Conservation (phyloP, 192 early-diverging fungal genomes). For the Backusella tuberculispora region DNA sequence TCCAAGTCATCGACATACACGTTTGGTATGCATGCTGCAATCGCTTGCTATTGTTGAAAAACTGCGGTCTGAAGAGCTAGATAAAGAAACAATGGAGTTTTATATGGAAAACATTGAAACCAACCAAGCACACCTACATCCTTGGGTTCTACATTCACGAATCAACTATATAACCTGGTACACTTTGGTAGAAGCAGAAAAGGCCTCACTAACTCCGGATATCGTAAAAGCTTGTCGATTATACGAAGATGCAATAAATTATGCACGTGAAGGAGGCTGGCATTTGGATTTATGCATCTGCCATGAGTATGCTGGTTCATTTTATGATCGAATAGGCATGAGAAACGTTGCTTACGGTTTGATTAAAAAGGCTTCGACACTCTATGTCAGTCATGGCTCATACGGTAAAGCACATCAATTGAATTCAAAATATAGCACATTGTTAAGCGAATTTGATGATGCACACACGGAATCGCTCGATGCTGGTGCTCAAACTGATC, state of each 20-base stretch:
- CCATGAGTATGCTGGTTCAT: slow-evolving; percentile 40
- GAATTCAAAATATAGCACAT: slow-evolving; percentile 14
- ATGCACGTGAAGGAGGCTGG: slow-evolving; percentile 33
- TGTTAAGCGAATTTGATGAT: slow-evolving; percentile 31
- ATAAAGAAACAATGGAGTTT: neutral
- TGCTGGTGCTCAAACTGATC: slow-evolving; percentile 36
- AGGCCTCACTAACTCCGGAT: slow-evolving; percentile 16
- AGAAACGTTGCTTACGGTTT: slow-evolving; percentile 33
- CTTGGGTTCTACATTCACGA: slow-evolving; percentile 25
- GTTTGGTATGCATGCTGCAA: slow-evolving; percentile 30
- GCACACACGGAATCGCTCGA: slow-evolving; percentile 10
- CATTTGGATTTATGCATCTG: slow-evolving; percentile 33
- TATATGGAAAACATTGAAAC: slow-evolving; percentile 8
- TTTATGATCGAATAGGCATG: slow-evolving; percentile 28
- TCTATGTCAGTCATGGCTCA: slow-evolving; percentile 27
- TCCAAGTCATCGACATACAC: slow-evolving; percentile 36
- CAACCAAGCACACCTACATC: slow-evolving; percentile 21
- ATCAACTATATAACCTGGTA: slow-evolving; percentile 37
- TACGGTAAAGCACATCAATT: slow-evolving; percentile 41
- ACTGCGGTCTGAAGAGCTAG: slow-evolving; percentile 8
- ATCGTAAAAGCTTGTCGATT: slow-evolving; percentile 19
- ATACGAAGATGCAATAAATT: slow-evolving; percentile 41
- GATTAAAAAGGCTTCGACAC: slow-evolving; percentile 28
- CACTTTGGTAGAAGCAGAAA: slow-evolving; percentile 36
- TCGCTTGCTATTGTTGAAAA: slow-evolving; percentile 36